Conservation (phyloP, 2,329 filamentous ascomycete genomes). For the Penicillium sp. region DNA sequence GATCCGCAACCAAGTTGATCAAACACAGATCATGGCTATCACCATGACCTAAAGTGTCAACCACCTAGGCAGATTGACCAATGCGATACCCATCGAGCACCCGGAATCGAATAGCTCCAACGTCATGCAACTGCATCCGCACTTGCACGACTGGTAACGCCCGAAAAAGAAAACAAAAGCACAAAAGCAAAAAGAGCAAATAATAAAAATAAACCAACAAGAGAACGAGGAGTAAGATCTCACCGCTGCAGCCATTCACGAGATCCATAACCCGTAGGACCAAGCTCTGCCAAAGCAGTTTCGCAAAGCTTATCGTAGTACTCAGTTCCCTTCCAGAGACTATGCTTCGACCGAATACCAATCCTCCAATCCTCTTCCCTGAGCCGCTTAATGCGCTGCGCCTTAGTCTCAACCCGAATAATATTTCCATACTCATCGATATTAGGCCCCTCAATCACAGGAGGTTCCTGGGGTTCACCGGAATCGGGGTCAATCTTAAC, state of each 20-base stretch:
- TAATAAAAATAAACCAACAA: not conserved
- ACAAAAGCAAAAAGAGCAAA: not conserved
- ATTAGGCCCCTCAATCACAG: not conserved
- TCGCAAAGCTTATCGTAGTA: constrained; percentile 42
- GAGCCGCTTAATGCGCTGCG: constrained; percentile 37
- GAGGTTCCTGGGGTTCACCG: not conserved
- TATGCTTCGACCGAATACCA: constrained; percentile 33
- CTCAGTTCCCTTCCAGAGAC: constrained; percentile 39
- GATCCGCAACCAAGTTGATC: not conserved
- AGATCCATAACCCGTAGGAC: not conserved
- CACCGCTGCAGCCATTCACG: not conserved
- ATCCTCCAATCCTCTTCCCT: constrained; percentile 40
- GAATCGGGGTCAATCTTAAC: constrained; percentile 17
- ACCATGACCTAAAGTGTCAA: not conserved
- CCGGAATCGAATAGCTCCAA: not conserved
- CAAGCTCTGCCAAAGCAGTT: constrained; percentile 39
- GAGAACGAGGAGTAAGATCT: not conserved
- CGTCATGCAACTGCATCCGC: not conserved
- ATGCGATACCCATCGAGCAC: not conserved
- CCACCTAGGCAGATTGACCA: not conserved
- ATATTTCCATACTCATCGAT: constrained; percentile 21
- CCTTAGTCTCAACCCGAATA: constrained; percentile 33
- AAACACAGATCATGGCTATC: not conserved
- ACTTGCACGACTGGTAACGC: not conserved
- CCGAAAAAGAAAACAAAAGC: not conserved